A percentile compares a stretch with the other conserved stretches of the same genome.
Evolutionary conservation across 1,284 basidiomycete genomes (phyloP).

Genomic region (Boletus smithii): DNA sequence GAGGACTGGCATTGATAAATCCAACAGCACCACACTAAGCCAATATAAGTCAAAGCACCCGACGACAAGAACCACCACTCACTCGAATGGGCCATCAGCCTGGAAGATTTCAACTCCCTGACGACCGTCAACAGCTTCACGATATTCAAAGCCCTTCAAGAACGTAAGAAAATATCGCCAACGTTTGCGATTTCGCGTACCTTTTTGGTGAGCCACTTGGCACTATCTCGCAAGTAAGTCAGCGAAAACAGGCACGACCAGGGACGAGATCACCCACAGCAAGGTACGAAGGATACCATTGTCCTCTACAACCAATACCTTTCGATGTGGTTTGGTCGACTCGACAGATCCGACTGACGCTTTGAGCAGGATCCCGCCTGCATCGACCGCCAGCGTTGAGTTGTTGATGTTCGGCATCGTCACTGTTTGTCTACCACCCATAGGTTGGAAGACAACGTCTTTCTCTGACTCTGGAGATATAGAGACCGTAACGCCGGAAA

Average conservation of each 20-base stretch:
- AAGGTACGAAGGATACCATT: conserved; percentile 73
- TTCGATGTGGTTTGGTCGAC: conserved; percentile 41
- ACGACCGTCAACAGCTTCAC: conserved; percentile 79
- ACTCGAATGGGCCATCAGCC: conserved; percentile 73
- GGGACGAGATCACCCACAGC: conserved; percentile 46
- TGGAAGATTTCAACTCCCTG: conserved; percentile 81
- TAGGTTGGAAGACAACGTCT: conserved; percentile 15
- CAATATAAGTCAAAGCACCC: conserved; percentile 11
- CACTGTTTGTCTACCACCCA: conserved; percentile 14
- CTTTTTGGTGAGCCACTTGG: conserved; percentile 79
- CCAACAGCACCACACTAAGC: conserved; percentile 76
- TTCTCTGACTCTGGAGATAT: conserved; percentile 26
- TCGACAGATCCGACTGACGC: conserved; percentile 53
- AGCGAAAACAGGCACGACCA: conserved; percentile 1
- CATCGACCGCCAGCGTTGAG: conserved; percentile 54
- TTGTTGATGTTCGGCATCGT: conserved; percentile 16
- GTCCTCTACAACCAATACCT: conserved; percentile 81
- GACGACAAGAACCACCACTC: conserved; percentile 32
- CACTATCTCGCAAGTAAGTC: conserved; percentile 42
- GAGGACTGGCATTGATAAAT: conserved; percentile 90
- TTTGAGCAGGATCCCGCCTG: conserved; percentile 58
- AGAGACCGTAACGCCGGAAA: conserved; percentile 18
- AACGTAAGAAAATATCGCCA: conserved; percentile 9
- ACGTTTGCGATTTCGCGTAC: conserved; percentile 28
- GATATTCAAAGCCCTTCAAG: conserved; percentile 68